Evolutionary conservation across 192 early-diverging fungal genomes (phyloP).

Genomic region (Entomortierella chlamydospora): DNA sequence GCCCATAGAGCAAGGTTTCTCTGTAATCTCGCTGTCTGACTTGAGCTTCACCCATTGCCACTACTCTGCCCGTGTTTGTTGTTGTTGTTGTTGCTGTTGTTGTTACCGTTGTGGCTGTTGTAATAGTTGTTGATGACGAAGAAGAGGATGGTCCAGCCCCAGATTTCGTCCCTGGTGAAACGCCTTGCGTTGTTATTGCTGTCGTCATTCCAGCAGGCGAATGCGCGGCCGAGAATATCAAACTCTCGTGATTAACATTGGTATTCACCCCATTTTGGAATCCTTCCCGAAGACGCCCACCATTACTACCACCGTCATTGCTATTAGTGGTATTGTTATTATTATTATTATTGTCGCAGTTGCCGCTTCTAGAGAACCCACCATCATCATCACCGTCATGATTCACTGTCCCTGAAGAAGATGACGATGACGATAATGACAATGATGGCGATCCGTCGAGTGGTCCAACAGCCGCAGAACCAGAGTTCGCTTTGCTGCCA

Average conservation of each 20-base stretch:
- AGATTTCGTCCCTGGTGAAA: neutral
- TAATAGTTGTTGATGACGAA: neutral
- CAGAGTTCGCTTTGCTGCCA: neutral
- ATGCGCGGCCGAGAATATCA: neutral
- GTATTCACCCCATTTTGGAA: too few species aligned
- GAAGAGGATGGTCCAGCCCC: neutral
- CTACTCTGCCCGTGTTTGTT: neutral
- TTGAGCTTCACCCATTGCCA: neutral
- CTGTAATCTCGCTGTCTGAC: slow-evolving; percentile 12
- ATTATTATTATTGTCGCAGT: slow-evolving; percentile 6
- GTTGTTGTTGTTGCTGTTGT: neutral
- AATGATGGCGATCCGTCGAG: neutral
- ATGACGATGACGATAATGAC: neutral
- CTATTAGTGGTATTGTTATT: neutral
- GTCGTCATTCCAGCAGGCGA: too few species aligned
- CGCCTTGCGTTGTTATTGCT: neutral
- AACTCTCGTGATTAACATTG: too few species aligned
- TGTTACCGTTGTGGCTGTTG: slow-evolving; percentile 2
- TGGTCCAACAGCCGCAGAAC: too few species aligned
- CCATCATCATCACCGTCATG: neutral
- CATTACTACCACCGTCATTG: neutral
- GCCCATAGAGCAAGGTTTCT: slow-evolving; percentile 28
- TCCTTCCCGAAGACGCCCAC: too few species aligned
- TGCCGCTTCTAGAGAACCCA: neutral
- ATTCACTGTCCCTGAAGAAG: neutral